Conservation (phyloP, 2,329 filamentous ascomycete species). For the Onygenales sp. region DNA sequence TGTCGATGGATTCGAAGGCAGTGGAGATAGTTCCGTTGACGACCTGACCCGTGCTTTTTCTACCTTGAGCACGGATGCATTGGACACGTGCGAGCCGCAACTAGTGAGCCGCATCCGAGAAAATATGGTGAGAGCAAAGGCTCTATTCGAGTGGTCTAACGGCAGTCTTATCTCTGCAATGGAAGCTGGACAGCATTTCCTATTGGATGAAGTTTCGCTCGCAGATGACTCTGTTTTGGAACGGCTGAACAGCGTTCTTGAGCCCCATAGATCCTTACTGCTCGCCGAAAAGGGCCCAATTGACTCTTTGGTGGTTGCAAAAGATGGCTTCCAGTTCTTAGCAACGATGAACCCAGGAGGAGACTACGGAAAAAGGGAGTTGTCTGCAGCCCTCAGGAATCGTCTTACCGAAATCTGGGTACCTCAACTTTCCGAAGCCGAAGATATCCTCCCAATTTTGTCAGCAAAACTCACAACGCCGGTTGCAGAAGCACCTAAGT, state of each 20-base stretch:
- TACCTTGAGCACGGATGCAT: constrained; percentile 36
- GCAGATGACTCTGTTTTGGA: constrained; percentile 97
- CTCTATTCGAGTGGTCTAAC: constrained; percentile 93
- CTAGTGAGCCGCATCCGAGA: constrained; percentile 35
- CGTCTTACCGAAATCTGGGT: constrained; percentile 99
- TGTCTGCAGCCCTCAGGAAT: constrained; percentile 89
- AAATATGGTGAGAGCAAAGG: constrained; percentile 58
- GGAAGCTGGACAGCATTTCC: constrained; percentile 79
- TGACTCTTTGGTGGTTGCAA: constrained; percentile 68
- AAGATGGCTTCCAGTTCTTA: constrained; percentile 82
- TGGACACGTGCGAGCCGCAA: constrained; percentile 39
- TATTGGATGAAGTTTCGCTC: constrained; percentile 94
- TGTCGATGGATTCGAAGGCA: constrained; percentile 13
- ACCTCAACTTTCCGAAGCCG: constrained; percentile 69
- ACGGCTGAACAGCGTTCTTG: constrained; percentile 89
- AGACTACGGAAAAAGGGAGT: constrained; percentile 94
- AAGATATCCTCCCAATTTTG: constrained; percentile 84
- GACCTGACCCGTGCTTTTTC: constrained; percentile 53
- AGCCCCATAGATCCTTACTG: constrained; percentile 74
- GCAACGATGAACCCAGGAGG: constrained; percentile 99
- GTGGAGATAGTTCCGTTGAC: constrained; percentile 35
- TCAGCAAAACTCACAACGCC: constrained; percentile 57
- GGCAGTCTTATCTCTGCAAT: constrained; percentile 90
- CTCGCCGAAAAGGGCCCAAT: constrained; percentile 88
- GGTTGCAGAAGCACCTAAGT: constrained; percentile 49